These are phyloP conservation scores for Colletotrichum sp. DNA, from an alignment of 2,329 filamentous ascomycete species.

Conservation along the genomic window DNA sequence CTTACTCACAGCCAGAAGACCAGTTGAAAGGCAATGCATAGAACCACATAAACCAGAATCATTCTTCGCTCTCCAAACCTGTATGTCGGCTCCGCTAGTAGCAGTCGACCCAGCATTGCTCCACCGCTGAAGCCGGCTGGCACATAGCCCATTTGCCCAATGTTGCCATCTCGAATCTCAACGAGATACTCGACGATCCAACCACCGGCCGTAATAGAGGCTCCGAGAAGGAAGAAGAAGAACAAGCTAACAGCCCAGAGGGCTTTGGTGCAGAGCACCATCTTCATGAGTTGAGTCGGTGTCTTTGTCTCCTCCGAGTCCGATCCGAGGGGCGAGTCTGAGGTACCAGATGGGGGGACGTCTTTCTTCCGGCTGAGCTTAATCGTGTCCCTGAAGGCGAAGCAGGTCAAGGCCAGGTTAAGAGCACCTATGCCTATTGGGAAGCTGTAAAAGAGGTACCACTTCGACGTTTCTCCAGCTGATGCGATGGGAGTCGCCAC, in stretches of 20 bases:
- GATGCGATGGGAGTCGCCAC: slow-evolving; percentile 56
- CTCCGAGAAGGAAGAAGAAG: slow-evolving; percentile 69
- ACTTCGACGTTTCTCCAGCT: slow-evolving; percentile 38
- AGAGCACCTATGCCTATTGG: slow-evolving; percentile 56
- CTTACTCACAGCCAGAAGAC: slow-evolving; percentile 61
- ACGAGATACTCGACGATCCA: slow-evolving; percentile 73
- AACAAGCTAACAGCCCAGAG: slow-evolving; percentile 67
- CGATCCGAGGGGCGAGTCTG: slow-evolving; percentile 23
- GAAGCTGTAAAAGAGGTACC: slow-evolving; percentile 63
- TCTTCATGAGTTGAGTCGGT: slow-evolving; percentile 48
- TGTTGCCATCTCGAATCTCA: slow-evolving; percentile 59
- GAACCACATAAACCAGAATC: slow-evolving; percentile 57
- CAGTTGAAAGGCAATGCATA: slow-evolving; percentile 60
- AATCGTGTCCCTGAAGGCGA: slow-evolving; percentile 56
- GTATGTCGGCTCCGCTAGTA: slow-evolving; percentile 65
- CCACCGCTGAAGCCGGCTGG: slow-evolving; percentile 66
- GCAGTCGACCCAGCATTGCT: slow-evolving; percentile 57
- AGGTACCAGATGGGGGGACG: neutral
- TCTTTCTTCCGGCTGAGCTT: slow-evolving; percentile 23
- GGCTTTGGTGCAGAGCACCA: slow-evolving; percentile 46
- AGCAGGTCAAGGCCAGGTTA: slow-evolving; percentile 52
- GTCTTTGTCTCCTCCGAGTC: slow-evolving; percentile 21
- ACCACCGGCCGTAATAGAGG: slow-evolving; percentile 58
- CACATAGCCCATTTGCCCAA: slow-evolving; percentile 66
- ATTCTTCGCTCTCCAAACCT: slow-evolving; percentile 63